Evolutionary conservation across 106 monocot genomes (phyloP).

Genomic region (Posidonia australis): DNA sequence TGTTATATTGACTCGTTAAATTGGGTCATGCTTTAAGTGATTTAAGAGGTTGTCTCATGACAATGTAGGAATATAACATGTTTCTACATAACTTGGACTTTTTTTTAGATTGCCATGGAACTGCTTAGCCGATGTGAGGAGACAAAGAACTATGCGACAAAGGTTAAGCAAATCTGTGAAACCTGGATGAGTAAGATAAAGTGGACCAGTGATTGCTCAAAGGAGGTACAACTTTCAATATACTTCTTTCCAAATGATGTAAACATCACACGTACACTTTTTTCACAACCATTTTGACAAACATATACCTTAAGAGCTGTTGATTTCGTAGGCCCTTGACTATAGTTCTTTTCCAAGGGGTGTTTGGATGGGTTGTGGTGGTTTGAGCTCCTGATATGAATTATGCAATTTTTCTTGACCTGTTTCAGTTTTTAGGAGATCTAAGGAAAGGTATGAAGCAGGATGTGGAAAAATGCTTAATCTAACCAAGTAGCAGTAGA

Average conservation of each 20-base stretch:
- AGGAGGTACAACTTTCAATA: not conserved
- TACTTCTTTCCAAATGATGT: not conserved
- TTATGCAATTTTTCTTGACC: no score
- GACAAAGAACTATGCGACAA: not conserved
- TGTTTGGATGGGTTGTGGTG: no score
- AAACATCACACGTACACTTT: not conserved
- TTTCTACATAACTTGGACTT: not conserved
- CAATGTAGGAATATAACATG: not conserved
- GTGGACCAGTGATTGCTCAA: not conserved
- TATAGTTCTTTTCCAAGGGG: no score
- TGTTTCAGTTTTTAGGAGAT: no score
- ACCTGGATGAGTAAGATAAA: constrained; percentile 1
- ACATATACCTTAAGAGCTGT: not conserved
- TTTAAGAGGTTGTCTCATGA: not conserved
- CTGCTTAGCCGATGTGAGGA: not conserved
- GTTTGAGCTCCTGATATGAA: no score
- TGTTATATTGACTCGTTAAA: not conserved
- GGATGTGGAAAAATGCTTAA: no score
- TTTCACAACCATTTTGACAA: not conserved
- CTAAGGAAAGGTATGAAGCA: no score
- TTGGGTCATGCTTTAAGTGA: not conserved
- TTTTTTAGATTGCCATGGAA: constrained; percentile 10
- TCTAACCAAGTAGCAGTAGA: no score
- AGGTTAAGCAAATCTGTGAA: constrained; percentile 7
- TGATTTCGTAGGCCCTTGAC: no score